Evolutionary conservation across 345 rosid species (phyloP).

Genomic region (Euclidium syriacum): DNA sequence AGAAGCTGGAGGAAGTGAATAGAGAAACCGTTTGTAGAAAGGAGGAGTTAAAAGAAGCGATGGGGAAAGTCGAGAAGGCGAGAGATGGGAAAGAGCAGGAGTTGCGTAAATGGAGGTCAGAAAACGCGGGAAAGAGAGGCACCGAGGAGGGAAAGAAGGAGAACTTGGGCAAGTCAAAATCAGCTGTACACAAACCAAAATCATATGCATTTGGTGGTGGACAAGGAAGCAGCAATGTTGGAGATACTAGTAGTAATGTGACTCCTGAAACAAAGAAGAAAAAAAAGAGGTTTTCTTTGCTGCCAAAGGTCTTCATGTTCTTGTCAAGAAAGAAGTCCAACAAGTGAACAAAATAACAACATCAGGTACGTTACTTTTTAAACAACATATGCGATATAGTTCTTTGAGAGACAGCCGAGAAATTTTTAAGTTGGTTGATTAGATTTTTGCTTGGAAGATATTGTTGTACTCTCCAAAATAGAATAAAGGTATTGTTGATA

Average conservation of each 20-base stretch:
- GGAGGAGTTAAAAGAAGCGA: slow-evolving; percentile 53
- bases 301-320: slow-evolving; percentile 73
- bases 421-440: background rate
- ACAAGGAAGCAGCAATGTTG: slow-evolving; percentile 31
- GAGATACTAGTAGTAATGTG: slow-evolving; percentile 9
- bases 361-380: slow-evolving; percentile 7
- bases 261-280: slow-evolving; percentile 39
- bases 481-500: slow-evolving; percentile 8
- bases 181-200: slow-evolving; percentile 17
- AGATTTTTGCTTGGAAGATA: background rate
- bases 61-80: slow-evolving; percentile 79
- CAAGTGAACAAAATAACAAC: slow-evolving; percentile 29
- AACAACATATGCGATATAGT: background rate
- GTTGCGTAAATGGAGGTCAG: slow-evolving; percentile 85
- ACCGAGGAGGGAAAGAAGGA: slow-evolving; percentile 32
- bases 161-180: slow-evolving; percentile 25
- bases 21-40: slow-evolving; percentile 51
- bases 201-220: slow-evolving; percentile 23
- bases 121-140: slow-evolving; percentile 54
- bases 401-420: background rate
- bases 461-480: slow-evolving; percentile 25
- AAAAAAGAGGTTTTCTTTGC: slow-evolving; percentile 62
- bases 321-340: slow-evolving; percentile 51
- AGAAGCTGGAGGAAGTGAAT: slow-evolving; percentile 62
- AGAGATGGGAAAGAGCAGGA: slow-evolving; percentile 90